Evolutionary conservation across 306 rosid species (phyloP), one percentile per base, ranked within the genome.

Genomic region (Castanea crenata): DNA sequence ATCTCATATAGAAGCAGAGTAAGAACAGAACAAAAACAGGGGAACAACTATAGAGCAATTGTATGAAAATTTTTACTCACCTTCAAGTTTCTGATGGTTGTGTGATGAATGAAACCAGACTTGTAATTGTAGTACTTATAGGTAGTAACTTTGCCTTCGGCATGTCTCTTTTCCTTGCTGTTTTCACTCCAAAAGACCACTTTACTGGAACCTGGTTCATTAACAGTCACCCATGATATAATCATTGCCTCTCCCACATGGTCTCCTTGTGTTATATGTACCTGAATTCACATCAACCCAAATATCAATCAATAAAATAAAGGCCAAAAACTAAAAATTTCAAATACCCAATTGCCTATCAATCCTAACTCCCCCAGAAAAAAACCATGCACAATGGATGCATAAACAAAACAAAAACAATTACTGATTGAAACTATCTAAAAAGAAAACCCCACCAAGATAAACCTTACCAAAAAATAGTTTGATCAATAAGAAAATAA

Each of bases 221-320:
- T 71, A 62, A 80, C 79, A 35, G 94, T 91, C 29, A 91, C 74
- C 97, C 97, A 93, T 73, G 96, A 91, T 49, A 93, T 84, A 29
- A 91, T 87, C 85, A 93, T 85, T 23, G 87, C 91, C 74, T 85
- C 89, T 76, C 96, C 94, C 69, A 64, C 82, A n/a, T 62, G 85
- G 74, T 91, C 97, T 74, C 97, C 97, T 89, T 91, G 97, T 49
- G 97, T 92, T 74, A 91, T 92, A 76, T 92, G 96, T 14, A 92
- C 97, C 96, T 92, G 75, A 80, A 70, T 54, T 56, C 79, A 76
- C 15, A 80, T 35, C 31, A 78, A 56, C 16, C 20, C 81, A 76
- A 49, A 79, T 20, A 73, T 46, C 73, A 64, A 68, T 21, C 14
- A 52, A 31, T 31, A 29, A 27, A 70, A 20, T 1, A 32, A 16